Evolutionary conservation across 345 rosid species (phyloP).

Genomic region (Brassica rapa): DNA sequence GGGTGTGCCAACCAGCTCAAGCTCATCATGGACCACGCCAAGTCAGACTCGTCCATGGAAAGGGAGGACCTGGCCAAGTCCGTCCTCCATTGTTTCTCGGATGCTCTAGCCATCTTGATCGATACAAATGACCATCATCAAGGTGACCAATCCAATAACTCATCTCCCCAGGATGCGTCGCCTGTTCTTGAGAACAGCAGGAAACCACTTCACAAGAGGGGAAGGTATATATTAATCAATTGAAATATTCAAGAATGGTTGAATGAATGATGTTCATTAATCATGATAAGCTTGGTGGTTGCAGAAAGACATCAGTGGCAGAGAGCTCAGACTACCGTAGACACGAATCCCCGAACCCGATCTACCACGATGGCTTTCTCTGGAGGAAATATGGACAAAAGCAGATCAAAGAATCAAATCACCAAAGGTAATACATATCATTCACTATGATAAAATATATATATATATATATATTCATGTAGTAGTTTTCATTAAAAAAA

Average conservation of each 20-base stretch:
- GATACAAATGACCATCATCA: constrained; percentile 20
- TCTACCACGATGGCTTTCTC: constrained; percentile 49
- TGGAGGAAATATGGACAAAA: constrained; percentile 72
- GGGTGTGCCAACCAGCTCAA: constrained; percentile 37
- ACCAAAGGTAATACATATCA: constrained; percentile 44
- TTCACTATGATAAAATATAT: too few species aligned
- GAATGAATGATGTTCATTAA: background rate
- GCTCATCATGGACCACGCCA: constrained; percentile 27
- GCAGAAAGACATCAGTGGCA: constrained; percentile 36
- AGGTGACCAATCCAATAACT: constrained; percentile 27
- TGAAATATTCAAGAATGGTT: background rate
- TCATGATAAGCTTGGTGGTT: constrained; percentile 1
- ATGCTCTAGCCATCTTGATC: constrained; percentile 38
- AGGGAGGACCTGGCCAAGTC: constrained; percentile 37
- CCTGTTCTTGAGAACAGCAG: constrained; percentile 21
- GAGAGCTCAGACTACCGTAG: constrained; percentile 38
- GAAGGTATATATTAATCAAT: constrained; percentile 26
- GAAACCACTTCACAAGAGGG: constrained; percentile 36
- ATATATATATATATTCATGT: background rate
- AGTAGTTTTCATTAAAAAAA: background rate
- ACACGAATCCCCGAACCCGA: constrained; percentile 33
- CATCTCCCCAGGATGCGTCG: constrained; percentile 27
- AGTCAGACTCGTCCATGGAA: constrained; percentile 19
- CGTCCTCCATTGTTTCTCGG: constrained; percentile 40
- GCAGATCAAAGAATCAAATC: constrained; percentile 43